phyloP scores from a whole-genome alignment of 139 green algal species.

The Gonium pectorale region DNA sequence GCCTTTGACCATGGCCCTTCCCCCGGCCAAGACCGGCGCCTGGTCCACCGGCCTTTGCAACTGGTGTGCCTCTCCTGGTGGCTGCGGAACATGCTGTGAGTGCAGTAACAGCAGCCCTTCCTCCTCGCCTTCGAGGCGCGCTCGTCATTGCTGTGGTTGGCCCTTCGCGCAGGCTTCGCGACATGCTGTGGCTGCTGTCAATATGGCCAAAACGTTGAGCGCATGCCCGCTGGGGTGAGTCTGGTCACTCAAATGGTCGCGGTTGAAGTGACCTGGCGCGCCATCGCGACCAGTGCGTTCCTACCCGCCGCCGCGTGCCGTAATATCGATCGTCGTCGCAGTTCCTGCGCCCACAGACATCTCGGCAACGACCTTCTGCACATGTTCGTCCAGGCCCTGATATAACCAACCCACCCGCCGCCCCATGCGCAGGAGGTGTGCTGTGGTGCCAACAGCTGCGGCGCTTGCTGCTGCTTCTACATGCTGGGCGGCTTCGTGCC shows the following conservation, averaged over 20 bases:
- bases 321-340: no score
- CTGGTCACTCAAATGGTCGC: no score
- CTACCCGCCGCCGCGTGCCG: background rate
- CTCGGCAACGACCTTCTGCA: no score
- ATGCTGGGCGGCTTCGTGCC: background rate
- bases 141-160: background rate
- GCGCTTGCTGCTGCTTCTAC: constrained; percentile 22
- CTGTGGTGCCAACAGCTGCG: constrained; percentile 25
- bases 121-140: background rate
- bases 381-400: no score
- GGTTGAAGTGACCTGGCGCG: background rate
- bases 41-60: constrained; percentile 27
- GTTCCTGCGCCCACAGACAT: background rate
- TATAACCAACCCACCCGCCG: no score
- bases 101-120: background rate
- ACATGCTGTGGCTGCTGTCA: constrained; percentile 1
- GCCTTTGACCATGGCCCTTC: no score
- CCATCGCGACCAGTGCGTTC: no score
- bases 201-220: constrained; percentile 24
- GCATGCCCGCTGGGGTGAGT: background rate
- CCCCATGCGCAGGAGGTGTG: constrained; percentile 6
- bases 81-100: constrained; percentile 14
- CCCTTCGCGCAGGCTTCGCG: background rate
- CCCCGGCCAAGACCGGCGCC: no score
- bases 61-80: constrained; percentile 30